Evolutionary conservation across 441 rosid species (phyloP), one percentile per base, ranked within the genome.

Genomic region (Erysimum cheiri): DNA sequence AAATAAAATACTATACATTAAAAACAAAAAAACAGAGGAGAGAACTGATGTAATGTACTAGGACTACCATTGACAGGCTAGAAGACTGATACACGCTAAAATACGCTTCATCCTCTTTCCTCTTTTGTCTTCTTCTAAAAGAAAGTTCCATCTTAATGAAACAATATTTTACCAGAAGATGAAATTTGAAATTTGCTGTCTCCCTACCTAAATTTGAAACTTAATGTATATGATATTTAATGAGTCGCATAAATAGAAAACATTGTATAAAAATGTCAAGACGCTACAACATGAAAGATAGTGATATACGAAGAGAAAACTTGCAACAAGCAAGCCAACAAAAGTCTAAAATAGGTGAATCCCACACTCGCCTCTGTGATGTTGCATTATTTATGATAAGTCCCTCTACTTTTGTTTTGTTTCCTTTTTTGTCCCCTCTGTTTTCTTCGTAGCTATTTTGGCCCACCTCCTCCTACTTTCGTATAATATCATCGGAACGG

Each of bases 271-370:
- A 73, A 24, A 41, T 58, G 48, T 59, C 4, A 66, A 73, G 66
- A 73, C 61, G 60, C 56, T 50, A 26, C 48, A 73, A 67, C 61
- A 59, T 73, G 68, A 41, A 64, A 35, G 41, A 67, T 52, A 39
- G 76, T 46, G 64, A 64, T 55, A 64, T 55, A 36, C 37, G 19
- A 53, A 62, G 4, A 37, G 49, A 64, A 19, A 46, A 64, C 17
- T 13, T 5, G 71, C 12, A 19, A 48, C 9, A 65, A 22, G 8
- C 22, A n/a, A n/a, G n/a, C n/a, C 22, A 8, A 57, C 6, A 17
- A 55, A 28, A 36, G 65, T 71, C 61, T 73, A 6, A 66, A 32
- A 66, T 58, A 59, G 77, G 60, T 8, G 52, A 59, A 67, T 73
- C 77, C 61, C 32, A 67, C 32, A 15, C 43, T 73, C 59, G 72